Conservation (phyloP, 257 asterid genomes). For the Leonotis leonurus region DNA sequence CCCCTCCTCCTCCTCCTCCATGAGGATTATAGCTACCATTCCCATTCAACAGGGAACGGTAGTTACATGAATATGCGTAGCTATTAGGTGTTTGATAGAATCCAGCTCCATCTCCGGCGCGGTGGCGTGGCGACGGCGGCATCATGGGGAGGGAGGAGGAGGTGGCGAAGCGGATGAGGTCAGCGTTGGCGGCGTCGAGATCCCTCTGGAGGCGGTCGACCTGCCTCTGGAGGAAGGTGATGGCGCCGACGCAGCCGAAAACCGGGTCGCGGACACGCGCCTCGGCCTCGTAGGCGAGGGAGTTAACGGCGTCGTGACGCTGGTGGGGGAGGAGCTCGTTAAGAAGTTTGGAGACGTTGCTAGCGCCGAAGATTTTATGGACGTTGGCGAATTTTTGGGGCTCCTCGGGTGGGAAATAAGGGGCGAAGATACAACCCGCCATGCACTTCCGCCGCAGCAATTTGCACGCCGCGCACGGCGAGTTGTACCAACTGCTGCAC, state of each 20-base stretch:
- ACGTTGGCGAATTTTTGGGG: conserved; percentile 53
- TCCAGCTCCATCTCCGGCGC: conserved; percentile 4
- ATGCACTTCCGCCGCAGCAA: conserved; percentile 52
- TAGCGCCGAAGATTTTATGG: conserved; percentile 54
- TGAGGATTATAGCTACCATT: conserved; percentile 26
- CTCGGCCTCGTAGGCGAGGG: conserved; percentile 61
- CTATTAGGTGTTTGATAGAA: conserved; percentile 31
- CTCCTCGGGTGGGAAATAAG: conserved; percentile 59
- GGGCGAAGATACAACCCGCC: conserved; percentile 55
- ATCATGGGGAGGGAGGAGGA: conserved; percentile 5
- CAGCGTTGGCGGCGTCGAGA: conserved; percentile 52
- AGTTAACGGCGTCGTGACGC: conserved; percentile 52
- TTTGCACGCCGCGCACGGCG: conserved; percentile 66
- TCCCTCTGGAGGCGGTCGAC: conserved; percentile 61
- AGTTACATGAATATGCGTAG: conserved; percentile 12
- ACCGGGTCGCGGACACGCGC: conserved; percentile 66
- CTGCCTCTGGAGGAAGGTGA: conserved; percentile 51
- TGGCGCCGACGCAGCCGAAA: conserved; percentile 56
- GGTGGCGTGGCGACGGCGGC: conserved; percentile 12
- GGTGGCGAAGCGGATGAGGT: conserved; percentile 36
- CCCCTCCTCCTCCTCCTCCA: too few species aligned
- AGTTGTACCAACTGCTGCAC: conserved; percentile 51
- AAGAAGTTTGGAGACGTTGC: conserved; percentile 57
- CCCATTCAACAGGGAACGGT: conserved; percentile 33
- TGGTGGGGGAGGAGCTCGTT: conserved; percentile 49